Conservation (phyloP, 2,329 filamentous ascomycete genomes). For the Calonectria hawksworthii region DNA sequence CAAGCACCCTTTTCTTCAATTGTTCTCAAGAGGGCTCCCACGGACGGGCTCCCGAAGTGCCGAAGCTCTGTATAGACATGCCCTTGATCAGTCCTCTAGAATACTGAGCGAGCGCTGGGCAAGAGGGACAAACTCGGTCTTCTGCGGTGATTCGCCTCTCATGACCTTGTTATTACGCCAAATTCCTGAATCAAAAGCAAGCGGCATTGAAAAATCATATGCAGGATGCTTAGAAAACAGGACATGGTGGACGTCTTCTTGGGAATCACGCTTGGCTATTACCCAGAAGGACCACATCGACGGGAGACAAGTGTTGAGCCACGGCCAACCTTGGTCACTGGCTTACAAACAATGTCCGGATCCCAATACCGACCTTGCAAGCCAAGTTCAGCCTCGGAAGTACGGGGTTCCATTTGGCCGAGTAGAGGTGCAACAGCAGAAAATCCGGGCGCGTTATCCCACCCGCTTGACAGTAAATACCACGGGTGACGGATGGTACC, state of each 20-base stretch:
- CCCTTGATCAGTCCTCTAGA: neutral
- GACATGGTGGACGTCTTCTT: neutral
- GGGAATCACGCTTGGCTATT: neutral
- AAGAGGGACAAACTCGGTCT: no score
- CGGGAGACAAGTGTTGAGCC: neutral
- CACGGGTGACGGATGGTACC: neutral
- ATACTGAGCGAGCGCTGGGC: no score
- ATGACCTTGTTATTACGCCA: neutral
- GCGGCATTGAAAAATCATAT: neutral
- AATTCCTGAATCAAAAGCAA: neutral
- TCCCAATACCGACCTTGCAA: constrained; percentile 6
- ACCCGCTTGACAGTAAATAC: neutral
- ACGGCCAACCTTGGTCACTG: neutral
- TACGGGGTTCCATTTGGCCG: neutral
- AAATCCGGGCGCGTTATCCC: neutral
- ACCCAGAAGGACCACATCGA: no score
- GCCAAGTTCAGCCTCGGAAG: neutral
- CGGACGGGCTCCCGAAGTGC: constrained; percentile 27
- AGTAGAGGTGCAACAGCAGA: neutral
- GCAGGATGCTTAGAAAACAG: neutral
- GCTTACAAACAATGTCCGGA: neutral
- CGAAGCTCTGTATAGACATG: neutral
- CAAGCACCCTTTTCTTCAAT: constrained; percentile 4
- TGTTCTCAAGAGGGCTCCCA: constrained; percentile 11
- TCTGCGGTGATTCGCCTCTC: neutral